Conservation (phyloP, 148 eudicot species). For the Fallopia convolvulus region DNA sequence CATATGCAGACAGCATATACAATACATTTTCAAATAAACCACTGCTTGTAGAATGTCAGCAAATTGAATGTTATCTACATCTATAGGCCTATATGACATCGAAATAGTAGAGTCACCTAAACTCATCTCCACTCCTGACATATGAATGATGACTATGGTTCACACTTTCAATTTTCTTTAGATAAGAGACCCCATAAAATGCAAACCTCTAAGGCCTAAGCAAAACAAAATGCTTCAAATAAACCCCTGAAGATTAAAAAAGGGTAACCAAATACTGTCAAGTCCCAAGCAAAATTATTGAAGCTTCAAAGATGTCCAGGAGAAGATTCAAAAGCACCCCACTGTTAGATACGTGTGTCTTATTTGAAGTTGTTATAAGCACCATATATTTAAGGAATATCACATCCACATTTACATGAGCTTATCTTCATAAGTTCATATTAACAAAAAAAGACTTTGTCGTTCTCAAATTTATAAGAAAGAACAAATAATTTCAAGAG, state of each 20-base stretch:
- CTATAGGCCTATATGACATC: not conserved
- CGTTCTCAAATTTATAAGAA: not conserved
- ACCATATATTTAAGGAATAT: not conserved
- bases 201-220: not conserved
- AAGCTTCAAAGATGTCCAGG: not conserved
- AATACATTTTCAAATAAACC: not conserved
- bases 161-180: not conserved
- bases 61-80: not conserved
- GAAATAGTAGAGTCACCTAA: not conserved
- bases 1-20: not conserved
- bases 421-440: not conserved
- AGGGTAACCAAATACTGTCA: not conserved
- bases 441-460: not conserved
- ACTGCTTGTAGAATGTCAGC: not conserved
- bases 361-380: not conserved
- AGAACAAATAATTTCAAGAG: not conserved
- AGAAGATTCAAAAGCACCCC: not conserved
- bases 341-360: not conserved
- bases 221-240: not conserved
- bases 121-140: not conserved
- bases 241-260: not conserved
- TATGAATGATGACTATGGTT: not conserved
- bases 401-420: not conserved
- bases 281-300: not conserved
- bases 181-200: not conserved